A percentile compares a stretch with the other conserved stretches of the same genome.
Conservation (phyloP, 192 early-diverging fungal species). For the Kickxella alabastrina region DNA sequence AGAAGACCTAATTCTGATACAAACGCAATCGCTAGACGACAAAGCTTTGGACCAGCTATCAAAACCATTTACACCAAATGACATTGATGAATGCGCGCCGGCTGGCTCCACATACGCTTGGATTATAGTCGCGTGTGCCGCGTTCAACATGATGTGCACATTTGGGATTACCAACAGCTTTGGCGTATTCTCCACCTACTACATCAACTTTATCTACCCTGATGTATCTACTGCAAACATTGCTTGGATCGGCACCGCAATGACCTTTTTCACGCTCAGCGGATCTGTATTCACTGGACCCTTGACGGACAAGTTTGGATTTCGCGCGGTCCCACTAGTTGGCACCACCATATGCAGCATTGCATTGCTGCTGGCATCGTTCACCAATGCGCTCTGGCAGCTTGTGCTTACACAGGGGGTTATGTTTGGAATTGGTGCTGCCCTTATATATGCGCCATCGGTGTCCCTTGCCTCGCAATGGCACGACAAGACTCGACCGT, state of each 20-base stretch:
- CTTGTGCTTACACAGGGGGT: slow-evolving; percentile 67
- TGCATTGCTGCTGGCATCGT: slow-evolving; percentile 27
- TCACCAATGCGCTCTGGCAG: slow-evolving; percentile 58
- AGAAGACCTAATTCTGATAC: too few species aligned
- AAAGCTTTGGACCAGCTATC: too few species aligned
- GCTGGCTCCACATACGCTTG: slow-evolving; percentile 24
- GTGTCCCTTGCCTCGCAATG: slow-evolving; percentile 71
- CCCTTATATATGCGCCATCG: slow-evolving; percentile 63
- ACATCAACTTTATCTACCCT: slow-evolving; percentile 36
- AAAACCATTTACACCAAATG: too few species aligned
- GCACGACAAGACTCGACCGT: slow-evolving; percentile 60
- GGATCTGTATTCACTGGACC: slow-evolving; percentile 26
- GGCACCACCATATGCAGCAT: slow-evolving; percentile 22
- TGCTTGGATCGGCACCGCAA: slow-evolving; percentile 34
- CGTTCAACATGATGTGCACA: slow-evolving; percentile 29
- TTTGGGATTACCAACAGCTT: slow-evolving; percentile 40
- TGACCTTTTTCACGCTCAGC: slow-evolving; percentile 34
- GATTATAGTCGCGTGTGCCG: slow-evolving; percentile 34
- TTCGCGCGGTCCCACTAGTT: slow-evolving; percentile 9
- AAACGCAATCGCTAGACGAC: too few species aligned
- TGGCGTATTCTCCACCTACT: slow-evolving; percentile 39
- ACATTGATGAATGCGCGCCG: too few species aligned
- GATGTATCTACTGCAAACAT: slow-evolving; percentile 20
- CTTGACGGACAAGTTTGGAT: slow-evolving; percentile 38
- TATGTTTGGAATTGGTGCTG: slow-evolving; percentile 67